Conservation (phyloP, 2,329 filamentous ascomycete genomes). For the Aureobasidium namibiae region DNA sequence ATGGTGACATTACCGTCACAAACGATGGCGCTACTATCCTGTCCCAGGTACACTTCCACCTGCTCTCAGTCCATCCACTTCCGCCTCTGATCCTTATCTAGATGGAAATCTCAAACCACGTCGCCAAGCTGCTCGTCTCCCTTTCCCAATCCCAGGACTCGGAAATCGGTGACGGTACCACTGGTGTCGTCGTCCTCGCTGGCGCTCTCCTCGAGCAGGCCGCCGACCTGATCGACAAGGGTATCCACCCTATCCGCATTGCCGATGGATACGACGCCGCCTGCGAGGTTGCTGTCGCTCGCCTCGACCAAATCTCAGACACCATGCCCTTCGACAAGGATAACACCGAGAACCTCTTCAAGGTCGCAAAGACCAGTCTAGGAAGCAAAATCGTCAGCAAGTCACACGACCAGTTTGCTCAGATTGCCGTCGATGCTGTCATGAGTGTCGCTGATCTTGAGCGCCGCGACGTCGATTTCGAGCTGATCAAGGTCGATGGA, state of each 20-base stretch:
- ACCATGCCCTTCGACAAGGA: conserved; percentile 75
- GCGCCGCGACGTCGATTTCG: conserved; percentile 95
- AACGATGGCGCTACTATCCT: conserved; percentile 98
- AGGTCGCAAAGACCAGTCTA: conserved; percentile 90
- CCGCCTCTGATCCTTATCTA: conserved; percentile 29
- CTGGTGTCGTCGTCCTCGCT: conserved; percentile 91
- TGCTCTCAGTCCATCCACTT: background rate
- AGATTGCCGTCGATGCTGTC: conserved; percentile 95
- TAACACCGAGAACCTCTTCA: conserved; percentile 76
- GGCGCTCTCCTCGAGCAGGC: conserved; percentile 94
- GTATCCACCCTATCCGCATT: conserved; percentile 97
- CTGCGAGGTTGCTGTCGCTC: conserved; percentile 88
- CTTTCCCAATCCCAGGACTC: conserved; percentile 98
- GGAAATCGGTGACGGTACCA: conserved; percentile 97
- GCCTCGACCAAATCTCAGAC: conserved; percentile 90
- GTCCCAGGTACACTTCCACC: conserved; percentile 48
- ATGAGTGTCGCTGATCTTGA: conserved; percentile 93
- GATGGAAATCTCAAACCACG: conserved; percentile 99
- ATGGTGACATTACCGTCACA: conserved; percentile 97
- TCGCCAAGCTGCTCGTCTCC: conserved; percentile 92
- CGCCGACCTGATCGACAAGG: conserved; percentile 97
- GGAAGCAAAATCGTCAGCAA: conserved; percentile 99
- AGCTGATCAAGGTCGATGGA: conserved; percentile 97
- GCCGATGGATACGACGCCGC: conserved; percentile 97
- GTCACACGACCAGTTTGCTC: conserved; percentile 94